phyloP scores from a whole-genome alignment of 2,329 filamentous ascomycete genomes.

The Colletotrichum aenigma region DNA sequence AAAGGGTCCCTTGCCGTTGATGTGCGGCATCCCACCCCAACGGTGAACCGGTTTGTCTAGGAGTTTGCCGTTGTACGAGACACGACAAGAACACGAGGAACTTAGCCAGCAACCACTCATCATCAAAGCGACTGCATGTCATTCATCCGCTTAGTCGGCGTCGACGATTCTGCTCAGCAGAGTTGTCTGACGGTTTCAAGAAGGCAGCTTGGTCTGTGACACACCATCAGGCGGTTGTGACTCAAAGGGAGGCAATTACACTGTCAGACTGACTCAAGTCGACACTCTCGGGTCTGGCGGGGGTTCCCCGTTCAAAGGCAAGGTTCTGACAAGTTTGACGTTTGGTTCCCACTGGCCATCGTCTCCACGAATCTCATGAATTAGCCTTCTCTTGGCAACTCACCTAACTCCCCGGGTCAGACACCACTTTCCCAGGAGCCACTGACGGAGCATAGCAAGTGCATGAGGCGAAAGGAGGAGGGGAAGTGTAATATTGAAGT shows the following conservation, averaged over 20 bases:
- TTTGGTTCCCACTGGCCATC: not conserved
- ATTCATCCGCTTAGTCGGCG: not conserved
- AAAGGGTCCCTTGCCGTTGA: not conserved
- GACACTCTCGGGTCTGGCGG: not conserved
- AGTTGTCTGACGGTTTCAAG: not conserved
- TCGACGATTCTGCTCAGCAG: not conserved
- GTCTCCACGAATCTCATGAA: not conserved
- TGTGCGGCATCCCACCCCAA: not conserved
- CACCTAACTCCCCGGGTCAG: not conserved
- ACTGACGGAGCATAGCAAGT: not conserved
- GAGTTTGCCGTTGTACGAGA: not conserved
- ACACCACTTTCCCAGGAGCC: not conserved
- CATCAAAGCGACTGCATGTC: not conserved
- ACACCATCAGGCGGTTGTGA: not conserved
- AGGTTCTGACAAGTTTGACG: slow-evolving; percentile 5
- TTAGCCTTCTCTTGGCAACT: not conserved
- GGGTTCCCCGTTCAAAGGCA: not conserved
- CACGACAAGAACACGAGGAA: not conserved
- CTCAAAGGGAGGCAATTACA: not conserved
- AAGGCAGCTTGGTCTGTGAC: not conserved
- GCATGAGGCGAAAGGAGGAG: not conserved
- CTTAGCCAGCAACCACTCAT: not conserved
- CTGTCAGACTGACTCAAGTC: not conserved
- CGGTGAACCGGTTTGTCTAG: not conserved
- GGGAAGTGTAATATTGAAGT: not conserved